Conservation (phyloP, 2,329 filamentous ascomycete species). For the Seiridium unicorne region DNA sequence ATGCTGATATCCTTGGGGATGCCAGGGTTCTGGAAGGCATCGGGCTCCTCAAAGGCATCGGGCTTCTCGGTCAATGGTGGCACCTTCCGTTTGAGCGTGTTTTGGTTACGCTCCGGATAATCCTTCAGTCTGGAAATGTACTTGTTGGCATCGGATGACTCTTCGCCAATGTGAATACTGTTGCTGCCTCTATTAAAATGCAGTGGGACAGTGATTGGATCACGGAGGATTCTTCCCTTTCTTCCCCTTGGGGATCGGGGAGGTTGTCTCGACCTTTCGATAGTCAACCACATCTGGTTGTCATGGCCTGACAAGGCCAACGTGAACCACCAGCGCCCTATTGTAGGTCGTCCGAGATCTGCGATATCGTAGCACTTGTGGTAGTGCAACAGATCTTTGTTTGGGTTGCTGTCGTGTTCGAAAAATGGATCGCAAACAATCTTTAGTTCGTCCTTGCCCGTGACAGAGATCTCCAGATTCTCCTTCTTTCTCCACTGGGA, state of each 20-base stretch:
- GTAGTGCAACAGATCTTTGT: neutral
- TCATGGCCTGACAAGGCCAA: constrained; percentile 1
- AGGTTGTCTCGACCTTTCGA: neutral
- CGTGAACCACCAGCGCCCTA: constrained; percentile 6
- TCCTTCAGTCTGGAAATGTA: constrained; percentile 32
- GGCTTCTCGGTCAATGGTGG: neutral
- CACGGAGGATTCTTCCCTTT: neutral
- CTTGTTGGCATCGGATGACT: constrained; percentile 11
- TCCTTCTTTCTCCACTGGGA: neutral
- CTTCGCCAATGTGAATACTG: constrained; percentile 8
- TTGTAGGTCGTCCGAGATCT: constrained; percentile 5
- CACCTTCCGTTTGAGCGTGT: neutral
- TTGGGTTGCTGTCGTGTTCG: neutral
- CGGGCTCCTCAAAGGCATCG: too few relatives aligned
- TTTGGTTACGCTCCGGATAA: neutral
- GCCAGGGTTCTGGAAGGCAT: too few relatives aligned
- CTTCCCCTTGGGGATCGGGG: too few relatives aligned
- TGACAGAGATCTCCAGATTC: neutral
- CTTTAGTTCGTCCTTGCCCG: constrained; percentile 2
- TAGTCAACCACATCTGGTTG: constrained; percentile 3
- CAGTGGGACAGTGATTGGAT: neutral
- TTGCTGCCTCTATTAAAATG: constrained; percentile 11
- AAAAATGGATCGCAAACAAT: constrained; percentile 14
- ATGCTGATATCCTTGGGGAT: too few relatives aligned
- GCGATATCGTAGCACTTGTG: constrained; percentile 11